phyloP scores from a whole-genome alignment of 305 asterid genomes.

The Salvia sclarea region DNA sequence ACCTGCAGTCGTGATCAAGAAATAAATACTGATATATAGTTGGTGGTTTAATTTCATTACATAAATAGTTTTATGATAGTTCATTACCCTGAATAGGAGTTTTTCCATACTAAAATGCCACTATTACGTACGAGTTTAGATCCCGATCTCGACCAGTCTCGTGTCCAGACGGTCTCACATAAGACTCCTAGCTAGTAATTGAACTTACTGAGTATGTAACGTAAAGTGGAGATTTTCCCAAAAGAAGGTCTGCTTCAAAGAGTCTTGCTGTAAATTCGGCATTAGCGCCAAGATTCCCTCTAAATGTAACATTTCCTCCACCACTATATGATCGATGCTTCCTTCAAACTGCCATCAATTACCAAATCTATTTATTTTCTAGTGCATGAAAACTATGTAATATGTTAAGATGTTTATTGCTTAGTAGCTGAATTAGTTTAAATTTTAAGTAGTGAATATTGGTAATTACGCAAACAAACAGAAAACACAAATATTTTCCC shows the following conservation, averaged over 20 bases:
- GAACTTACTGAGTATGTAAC: slow-evolving; percentile 68
- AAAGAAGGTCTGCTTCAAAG: slow-evolving; percentile 59
- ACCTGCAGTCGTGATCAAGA: too few species aligned
- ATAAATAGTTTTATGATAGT: too few species aligned
- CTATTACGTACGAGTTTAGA: too few species aligned
- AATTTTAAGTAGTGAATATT: too few species aligned
- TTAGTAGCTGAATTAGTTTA: too few species aligned
- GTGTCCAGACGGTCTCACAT: too few species aligned
- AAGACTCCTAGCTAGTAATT: not conserved
- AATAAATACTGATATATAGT: too few species aligned
- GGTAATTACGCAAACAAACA: not conserved
- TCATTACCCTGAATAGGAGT: too few species aligned
- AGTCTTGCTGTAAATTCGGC: slow-evolving; percentile 60
- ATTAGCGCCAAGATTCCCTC: slow-evolving; percentile 52
- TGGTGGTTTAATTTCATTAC: too few species aligned
- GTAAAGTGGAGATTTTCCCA: slow-evolving; percentile 52
- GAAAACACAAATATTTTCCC: not conserved
- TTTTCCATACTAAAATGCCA: too few species aligned
- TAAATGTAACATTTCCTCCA: slow-evolving; percentile 78
- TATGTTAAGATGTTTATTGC: not conserved
- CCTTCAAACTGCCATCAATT: slow-evolving; percentile 52
- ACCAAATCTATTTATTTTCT: not conserved
- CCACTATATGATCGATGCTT: slow-evolving; percentile 70
- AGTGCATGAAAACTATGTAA: not conserved
- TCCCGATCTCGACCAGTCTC: too few species aligned